A percentile compares a stretch with the other conserved stretches of the same genome.
Evolutionary conservation across 306 rosid species (phyloP).

Genomic region (Datisca glomerata): DNA sequence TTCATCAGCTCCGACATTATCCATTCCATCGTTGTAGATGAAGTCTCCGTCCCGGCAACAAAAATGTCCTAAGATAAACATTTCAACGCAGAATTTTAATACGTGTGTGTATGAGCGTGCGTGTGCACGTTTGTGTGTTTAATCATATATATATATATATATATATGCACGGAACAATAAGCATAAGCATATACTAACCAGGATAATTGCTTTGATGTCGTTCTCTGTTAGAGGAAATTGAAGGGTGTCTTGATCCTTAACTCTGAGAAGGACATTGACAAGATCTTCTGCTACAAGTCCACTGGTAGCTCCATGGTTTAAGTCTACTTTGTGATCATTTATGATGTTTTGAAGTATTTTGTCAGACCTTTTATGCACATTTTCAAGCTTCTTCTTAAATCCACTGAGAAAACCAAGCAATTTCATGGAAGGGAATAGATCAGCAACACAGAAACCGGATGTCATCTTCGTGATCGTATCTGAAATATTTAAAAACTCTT

Average conservation of each 20-base stretch:
- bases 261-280: conserved; percentile 8
- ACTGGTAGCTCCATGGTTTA: no score
- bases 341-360: conserved; percentile 6
- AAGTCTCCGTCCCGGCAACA: conserved; percentile 53
- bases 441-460: conserved; percentile 17
- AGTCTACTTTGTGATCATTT: conserved; percentile 3
- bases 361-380: conserved; percentile 4
- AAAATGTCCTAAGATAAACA: conserved; percentile 60
- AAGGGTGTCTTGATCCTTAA: not conserved
- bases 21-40: conserved; percentile 74
- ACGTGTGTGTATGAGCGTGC: no score
- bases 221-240: conserved; percentile 5
- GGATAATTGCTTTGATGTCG: conserved; percentile 10
- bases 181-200: not conserved
- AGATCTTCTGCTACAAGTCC: not conserved
- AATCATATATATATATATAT: no score
- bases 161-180: no score
- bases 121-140: no score
- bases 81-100: no score
- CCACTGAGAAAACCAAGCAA: conserved; percentile 16
- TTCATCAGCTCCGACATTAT: conserved; percentile 41
- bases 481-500: no score
- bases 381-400: conserved; percentile 16
- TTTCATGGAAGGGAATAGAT: conserved; percentile 27
- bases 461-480: not conserved